These are phyloP conservation scores for Candida hispaniensis DNA, from an alignment of 805 yeast species.

Conservation along the genomic window DNA sequence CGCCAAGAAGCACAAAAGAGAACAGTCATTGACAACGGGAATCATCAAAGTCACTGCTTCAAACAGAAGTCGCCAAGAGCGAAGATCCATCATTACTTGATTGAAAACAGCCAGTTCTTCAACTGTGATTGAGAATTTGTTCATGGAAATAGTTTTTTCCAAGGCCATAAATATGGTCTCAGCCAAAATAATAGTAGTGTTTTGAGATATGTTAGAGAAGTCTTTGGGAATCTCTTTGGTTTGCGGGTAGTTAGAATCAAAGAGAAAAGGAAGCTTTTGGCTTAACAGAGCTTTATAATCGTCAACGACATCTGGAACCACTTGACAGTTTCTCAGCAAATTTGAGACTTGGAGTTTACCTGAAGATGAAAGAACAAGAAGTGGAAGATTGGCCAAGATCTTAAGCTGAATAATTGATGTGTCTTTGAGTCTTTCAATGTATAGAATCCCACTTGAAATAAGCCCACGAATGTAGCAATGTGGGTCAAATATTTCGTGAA, in stretches of 20 bases:
- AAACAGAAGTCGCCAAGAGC: slow-evolving; percentile 11
- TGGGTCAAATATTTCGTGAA: slow-evolving; percentile 41
- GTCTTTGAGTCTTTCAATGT: slow-evolving; percentile 37
- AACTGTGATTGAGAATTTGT: too few relatives aligned
- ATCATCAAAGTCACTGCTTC: slow-evolving; percentile 4
- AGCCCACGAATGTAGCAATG: slow-evolving; percentile 66
- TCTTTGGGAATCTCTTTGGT: not conserved
- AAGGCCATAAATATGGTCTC: slow-evolving; percentile 3
- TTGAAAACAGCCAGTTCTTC: slow-evolving; percentile 8
- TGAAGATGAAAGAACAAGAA: slow-evolving; percentile 17
- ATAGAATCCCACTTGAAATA: slow-evolving; percentile 78
- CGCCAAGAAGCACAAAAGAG: slow-evolving; percentile 34
- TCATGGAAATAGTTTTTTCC: too few relatives aligned
- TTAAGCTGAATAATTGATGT: slow-evolving; percentile 35
- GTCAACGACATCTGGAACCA: slow-evolving; percentile 1
- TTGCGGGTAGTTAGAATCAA: not conserved
- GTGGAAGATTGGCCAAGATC: slow-evolving; percentile 36
- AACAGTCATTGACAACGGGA: slow-evolving; percentile 1
- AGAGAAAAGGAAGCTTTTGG: too few relatives aligned
- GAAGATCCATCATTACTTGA: slow-evolving; percentile 2
- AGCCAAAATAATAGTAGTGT: slow-evolving; percentile 6
- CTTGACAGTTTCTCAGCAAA: slow-evolving; percentile 7
- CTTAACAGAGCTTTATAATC: slow-evolving; percentile 1
- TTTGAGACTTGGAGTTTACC: slow-evolving; percentile 5
- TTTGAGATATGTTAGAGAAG: slow-evolving; percentile 6